phyloP scores from a whole-genome alignment of 2,329 filamentous ascomycete species.

The Parastagonospora avenae region DNA sequence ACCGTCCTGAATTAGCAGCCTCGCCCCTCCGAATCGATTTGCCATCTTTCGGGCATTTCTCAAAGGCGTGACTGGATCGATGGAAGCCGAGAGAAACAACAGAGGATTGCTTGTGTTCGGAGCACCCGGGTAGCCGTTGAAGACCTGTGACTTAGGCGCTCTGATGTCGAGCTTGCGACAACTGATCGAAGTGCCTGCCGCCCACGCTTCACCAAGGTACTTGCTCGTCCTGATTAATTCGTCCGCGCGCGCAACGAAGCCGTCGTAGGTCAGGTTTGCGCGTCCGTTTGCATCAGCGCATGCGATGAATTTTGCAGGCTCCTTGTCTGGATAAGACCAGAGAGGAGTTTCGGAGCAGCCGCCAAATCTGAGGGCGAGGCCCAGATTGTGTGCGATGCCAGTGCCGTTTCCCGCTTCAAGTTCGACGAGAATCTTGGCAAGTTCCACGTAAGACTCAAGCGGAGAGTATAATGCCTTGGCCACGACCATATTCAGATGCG shows the following conservation, averaged over 20 bases:
- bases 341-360: not conserved
- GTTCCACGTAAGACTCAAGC: not conserved
- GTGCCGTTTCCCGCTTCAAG: constrained; percentile 15
- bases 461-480: constrained; percentile 8
- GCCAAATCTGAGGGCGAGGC: not conserved
- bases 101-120: constrained; percentile 11
- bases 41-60: constrained; percentile 16
- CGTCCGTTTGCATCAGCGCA: constrained; percentile 17
- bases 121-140: constrained; percentile 7
- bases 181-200: constrained; percentile 5
- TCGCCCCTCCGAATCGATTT: constrained; percentile 13
- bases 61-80: constrained; percentile 20
- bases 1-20: constrained; percentile 10
- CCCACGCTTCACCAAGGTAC: constrained; percentile 19
- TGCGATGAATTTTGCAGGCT: constrained; percentile 16
- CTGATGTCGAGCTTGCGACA: constrained; percentile 13
- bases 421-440: constrained; percentile 6
- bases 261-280: constrained; percentile 10
- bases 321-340: not conserved
- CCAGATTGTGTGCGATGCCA: not conserved
- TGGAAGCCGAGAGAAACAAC: constrained; percentile 11
- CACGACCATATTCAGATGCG: constrained; percentile 5
- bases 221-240: constrained; percentile 2
- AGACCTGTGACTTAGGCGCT: constrained; percentile 11
- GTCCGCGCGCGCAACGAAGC: constrained; percentile 6